These are phyloP conservation scores for Suillus subaureus DNA, from an alignment of 768 basidiomycete genomes.

Conservation along the genomic window DNA sequence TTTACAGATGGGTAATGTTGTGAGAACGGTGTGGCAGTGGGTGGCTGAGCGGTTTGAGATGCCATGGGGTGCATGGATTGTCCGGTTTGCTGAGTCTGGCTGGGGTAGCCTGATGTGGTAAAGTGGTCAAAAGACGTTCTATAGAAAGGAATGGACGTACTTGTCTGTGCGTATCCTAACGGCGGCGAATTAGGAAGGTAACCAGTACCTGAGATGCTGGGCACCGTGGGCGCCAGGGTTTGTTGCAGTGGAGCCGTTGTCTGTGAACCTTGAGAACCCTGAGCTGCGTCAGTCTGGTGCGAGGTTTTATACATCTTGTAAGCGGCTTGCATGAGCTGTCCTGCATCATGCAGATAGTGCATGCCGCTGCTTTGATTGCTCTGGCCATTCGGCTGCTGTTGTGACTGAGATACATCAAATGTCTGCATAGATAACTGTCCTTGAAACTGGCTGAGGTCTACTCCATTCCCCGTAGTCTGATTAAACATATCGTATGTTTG, in stretches of 20 bases:
- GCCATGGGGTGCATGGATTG: neutral
- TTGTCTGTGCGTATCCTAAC: neutral
- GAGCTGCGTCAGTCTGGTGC: neutral
- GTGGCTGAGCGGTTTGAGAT: neutral
- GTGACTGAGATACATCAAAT: neutral
- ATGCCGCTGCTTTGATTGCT: neutral
- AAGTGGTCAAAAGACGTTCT: neutral
- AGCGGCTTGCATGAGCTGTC: neutral
- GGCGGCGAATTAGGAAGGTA: neutral
- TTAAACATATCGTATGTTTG: neutral
- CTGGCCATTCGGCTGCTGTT: neutral
- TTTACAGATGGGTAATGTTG: neutral
- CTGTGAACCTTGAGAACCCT: neutral
- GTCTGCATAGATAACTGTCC: neutral
- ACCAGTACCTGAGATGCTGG: neutral
- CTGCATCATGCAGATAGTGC: constrained; percentile 3
- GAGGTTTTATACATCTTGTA: neutral
- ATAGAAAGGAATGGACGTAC: neutral
- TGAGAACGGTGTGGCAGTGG: neutral
- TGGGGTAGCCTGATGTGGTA: neutral
- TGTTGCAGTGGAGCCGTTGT: neutral
- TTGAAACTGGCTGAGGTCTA: neutral
- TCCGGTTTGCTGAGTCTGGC: neutral
- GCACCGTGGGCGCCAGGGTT: neutral
- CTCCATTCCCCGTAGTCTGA: neutral